Evolutionary conservation across 2,329 filamentous ascomycete species (phyloP).

Genomic region (Atkinsonella texensis): DNA sequence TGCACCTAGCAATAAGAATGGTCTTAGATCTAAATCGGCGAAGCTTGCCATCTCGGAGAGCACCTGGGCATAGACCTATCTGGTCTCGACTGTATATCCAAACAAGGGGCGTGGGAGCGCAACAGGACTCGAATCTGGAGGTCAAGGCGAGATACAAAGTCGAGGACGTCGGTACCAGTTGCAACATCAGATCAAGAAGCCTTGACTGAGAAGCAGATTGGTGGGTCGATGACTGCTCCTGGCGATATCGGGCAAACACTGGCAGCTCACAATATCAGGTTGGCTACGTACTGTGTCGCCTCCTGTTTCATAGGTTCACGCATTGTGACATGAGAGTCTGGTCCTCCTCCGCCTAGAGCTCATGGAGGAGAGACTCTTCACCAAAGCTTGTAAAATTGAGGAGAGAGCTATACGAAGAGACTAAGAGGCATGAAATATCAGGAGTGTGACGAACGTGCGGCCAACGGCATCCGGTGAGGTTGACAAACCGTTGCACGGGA

Average conservation of each 20-base stretch:
- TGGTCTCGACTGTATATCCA: not conserved
- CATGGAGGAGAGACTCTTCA: not conserved
- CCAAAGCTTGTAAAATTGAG: not conserved
- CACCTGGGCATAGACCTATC: no score
- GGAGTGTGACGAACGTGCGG: slow-evolving; percentile 2
- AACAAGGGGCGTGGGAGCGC: not conserved
- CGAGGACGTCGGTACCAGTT: not conserved
- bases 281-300: slow-evolving; percentile 1
- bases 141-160: not conserved
- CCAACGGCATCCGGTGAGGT: slow-evolving; percentile 1
- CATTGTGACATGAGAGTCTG: not conserved
- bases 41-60: not conserved
- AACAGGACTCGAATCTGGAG: not conserved
- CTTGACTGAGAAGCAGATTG: not conserved
- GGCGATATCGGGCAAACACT: not conserved
- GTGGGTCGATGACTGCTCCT: not conserved
- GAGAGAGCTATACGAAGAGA: not conserved
- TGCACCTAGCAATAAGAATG: no score
- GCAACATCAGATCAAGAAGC: not conserved
- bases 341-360: not conserved
- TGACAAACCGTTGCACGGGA: not conserved
- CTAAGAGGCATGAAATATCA: not conserved
- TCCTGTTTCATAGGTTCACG: not conserved
- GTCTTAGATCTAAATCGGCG: no score
- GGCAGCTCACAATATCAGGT: slow-evolving; percentile 1